Conservation (phyloP, 1,139 yeast genomes). For the Suhomyces yuchorum region DNA sequence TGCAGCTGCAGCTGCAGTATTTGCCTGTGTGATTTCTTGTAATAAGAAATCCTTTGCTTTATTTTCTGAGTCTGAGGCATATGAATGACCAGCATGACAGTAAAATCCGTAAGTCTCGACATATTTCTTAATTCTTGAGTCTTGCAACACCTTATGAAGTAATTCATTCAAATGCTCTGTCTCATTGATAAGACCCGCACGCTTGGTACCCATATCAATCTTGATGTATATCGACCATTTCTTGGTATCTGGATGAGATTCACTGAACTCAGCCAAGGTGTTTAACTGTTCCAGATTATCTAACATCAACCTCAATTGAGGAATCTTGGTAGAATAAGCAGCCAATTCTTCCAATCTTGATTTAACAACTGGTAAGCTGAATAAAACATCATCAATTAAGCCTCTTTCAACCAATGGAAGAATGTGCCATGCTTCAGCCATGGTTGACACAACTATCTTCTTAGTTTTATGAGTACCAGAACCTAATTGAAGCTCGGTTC, state of each 20-base stretch:
- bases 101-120: constrained; percentile 67
- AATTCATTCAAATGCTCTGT: constrained; percentile 31
- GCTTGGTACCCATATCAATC: constrained; percentile 59
- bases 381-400: constrained; percentile 59
- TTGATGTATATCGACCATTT: constrained; percentile 62
- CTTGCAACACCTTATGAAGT: constrained; percentile 29
- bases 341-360: constrained; percentile 54
- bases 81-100: constrained; percentile 81
- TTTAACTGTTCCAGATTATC: constrained; percentile 62
- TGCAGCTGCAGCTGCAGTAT: constrained; percentile 52
- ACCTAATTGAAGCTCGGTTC: constrained; percentile 32
- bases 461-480: constrained; percentile 31
- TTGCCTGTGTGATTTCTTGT: constrained; percentile 59
- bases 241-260: constrained; percentile 20
- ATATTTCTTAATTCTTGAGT: constrained; percentile 23
- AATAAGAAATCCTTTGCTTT: constrained; percentile 52
- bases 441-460: constrained; percentile 68
- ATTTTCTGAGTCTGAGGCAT: constrained; percentile 47
- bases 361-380: constrained; percentile 67
- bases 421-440: constrained; percentile 64
- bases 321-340: constrained; percentile 42
- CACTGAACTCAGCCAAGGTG: constrained; percentile 41
- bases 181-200: constrained; percentile 59
- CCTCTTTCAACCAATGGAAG: constrained; percentile 47
- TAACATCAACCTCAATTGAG: constrained; percentile 56